Evolutionary conservation across 306 rosid genomes (phyloP).

Genomic region (Nissolia schottii): DNA sequence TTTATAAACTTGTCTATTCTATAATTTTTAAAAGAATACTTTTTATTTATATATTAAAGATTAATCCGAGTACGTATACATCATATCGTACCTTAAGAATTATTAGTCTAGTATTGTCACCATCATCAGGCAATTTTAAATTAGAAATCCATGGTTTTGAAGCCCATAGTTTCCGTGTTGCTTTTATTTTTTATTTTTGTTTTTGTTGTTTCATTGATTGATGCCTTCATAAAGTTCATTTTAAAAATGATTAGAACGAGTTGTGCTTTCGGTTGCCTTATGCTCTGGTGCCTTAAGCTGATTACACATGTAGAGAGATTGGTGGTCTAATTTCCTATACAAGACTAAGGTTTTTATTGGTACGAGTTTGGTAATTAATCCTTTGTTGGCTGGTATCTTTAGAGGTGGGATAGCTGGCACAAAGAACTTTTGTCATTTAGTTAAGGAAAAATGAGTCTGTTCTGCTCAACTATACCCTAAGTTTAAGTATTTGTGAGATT

Average conservation of each 20-base stretch:
- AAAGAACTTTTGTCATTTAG: too few relatives aligned
- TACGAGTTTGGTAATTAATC: too few relatives aligned
- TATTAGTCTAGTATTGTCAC: not conserved
- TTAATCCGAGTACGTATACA: not conserved
- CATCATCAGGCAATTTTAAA: slow-evolving; percentile 1
- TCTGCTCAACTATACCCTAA: too few relatives aligned
- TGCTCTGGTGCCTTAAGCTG: not conserved
- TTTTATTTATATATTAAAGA: too few relatives aligned
- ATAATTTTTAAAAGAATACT: too few relatives aligned
- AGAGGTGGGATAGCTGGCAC: too few relatives aligned
- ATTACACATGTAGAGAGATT: not conserved
- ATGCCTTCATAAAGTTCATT: not conserved
- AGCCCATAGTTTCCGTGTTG: slow-evolving; percentile 29
- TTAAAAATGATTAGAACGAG: slow-evolving; percentile 12
- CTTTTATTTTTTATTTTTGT: not conserved
- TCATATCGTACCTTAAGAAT: not conserved
- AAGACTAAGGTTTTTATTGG: too few relatives aligned
- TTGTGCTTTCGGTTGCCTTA: not conserved
- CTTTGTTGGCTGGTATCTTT: too few relatives aligned
- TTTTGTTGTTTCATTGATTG: not conserved
- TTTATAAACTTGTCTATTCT: not conserved
- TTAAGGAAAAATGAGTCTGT: too few relatives aligned
- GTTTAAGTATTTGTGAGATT: not conserved
- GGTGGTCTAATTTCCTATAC: slow-evolving; percentile 3
- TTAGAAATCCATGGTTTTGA: slow-evolving; percentile 8